These are phyloP conservation scores for Fusarium coicis DNA, from an alignment of 2,329 filamentous ascomycete species.

Conservation along the genomic window DNA sequence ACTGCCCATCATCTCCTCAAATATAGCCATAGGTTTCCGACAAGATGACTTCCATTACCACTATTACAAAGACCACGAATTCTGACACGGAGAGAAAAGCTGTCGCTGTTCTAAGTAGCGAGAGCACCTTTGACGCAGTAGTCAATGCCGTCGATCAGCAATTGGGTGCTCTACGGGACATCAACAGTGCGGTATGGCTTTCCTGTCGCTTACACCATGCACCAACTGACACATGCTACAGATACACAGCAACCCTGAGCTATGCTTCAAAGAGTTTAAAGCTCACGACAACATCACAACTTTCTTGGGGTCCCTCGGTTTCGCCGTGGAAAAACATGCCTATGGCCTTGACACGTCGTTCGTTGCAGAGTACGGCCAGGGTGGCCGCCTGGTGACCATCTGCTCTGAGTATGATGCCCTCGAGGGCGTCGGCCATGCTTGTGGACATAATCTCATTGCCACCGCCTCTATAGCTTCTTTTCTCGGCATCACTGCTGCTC, in stretches of 20 bases:
- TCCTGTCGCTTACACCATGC: not conserved
- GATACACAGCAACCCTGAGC: not conserved
- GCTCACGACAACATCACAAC: not conserved
- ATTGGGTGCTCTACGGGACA: not conserved
- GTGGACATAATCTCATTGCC: not conserved
- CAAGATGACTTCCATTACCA: not conserved
- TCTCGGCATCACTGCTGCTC: not conserved
- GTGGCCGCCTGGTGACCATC: not conserved
- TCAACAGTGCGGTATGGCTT: not conserved
- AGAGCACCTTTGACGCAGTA: not conserved
- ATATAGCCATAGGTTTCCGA: not conserved
- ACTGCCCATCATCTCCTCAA: fast-evolving
- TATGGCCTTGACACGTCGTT: not conserved
- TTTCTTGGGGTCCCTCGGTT: not conserved
- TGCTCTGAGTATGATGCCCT: not conserved
- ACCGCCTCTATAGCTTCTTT: not conserved
- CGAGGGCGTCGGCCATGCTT: not conserved
- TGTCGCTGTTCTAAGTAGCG: fast-evolving
- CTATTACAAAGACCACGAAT: fast-evolving
- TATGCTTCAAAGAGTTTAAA: not conserved
- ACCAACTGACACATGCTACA: not conserved
- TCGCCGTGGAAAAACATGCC: not conserved
- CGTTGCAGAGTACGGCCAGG: not conserved
- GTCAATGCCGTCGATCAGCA: not conserved
- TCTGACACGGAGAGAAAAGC: fast-evolving